Percentiles rank a stretch among this genome's conserved stretches.
phyloP scores from a whole-genome alignment of 176 grass and related monocot species.

The Poa annua region DNA sequence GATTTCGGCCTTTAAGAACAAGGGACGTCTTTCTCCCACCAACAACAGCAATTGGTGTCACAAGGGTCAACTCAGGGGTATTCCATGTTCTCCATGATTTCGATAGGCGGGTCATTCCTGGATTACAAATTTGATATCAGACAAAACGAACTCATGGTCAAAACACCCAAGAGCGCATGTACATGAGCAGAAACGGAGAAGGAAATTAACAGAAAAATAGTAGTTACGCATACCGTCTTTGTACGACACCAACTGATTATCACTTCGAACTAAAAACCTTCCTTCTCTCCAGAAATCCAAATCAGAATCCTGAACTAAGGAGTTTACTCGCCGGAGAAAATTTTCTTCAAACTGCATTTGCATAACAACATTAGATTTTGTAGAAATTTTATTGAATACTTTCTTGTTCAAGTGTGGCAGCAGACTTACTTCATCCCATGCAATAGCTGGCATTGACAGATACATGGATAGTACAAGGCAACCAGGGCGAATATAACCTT shows the following conservation, averaged over 20 bases:
- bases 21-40: slow-evolving; percentile 74
- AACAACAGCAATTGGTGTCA: slow-evolving; percentile 90
- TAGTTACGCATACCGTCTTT: slow-evolving; percentile 70
- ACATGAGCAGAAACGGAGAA: background rate
- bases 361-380: slow-evolving; percentile 37
- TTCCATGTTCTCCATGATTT: slow-evolving; percentile 98
- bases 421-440: slow-evolving; percentile 84
- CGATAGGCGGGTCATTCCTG: slow-evolving; percentile 76
- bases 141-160: background rate
- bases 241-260: slow-evolving; percentile 80
- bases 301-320: slow-evolving; percentile 67
- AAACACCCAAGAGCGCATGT: slow-evolving; percentile 7
- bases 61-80: slow-evolving; percentile 88
- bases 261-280: slow-evolving; percentile 91
- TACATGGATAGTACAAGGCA: slow-evolving; percentile 91
- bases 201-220: background rate
- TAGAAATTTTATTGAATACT: background rate
- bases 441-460: slow-evolving; percentile 76
- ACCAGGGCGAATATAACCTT: slow-evolving; percentile 93
- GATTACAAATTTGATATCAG: slow-evolving; percentile 40
- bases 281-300: slow-evolving; percentile 90
- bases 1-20: slow-evolving; percentile 86
- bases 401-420: slow-evolving; percentile 24
- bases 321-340: slow-evolving; percentile 69
- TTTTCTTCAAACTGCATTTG: slow-evolving; percentile 83